phyloP scores from a whole-genome alignment of 257 asterid species.

The Eustoma russellianum region DNA sequence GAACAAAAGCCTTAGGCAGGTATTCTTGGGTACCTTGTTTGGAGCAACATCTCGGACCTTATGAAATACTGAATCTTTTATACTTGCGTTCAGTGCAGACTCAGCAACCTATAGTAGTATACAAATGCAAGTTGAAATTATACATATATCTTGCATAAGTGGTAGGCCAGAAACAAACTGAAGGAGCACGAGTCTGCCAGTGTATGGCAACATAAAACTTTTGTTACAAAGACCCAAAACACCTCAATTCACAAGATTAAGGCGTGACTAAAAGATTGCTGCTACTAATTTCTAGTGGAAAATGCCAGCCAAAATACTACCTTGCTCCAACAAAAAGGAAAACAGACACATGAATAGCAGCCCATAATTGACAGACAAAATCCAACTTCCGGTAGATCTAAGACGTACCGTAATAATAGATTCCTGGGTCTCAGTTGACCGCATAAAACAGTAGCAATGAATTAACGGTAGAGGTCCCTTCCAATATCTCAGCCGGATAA shows the following conservation, averaged over 20 bases:
- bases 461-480: conserved; percentile 79
- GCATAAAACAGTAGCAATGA: conserved; percentile 92
- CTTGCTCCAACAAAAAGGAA: background rate
- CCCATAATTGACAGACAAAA: background rate
- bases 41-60: conserved; percentile 92
- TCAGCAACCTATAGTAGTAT: conserved; percentile 51
- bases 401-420: conserved; percentile 47
- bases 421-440: conserved; percentile 60
- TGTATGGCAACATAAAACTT: too few species aligned
- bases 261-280: too few species aligned
- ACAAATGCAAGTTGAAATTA: background rate
- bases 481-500: conserved; percentile 54
- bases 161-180: too few species aligned
- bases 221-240: too few species aligned
- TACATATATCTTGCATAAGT: too few species aligned
- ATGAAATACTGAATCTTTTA: conserved; percentile 50
- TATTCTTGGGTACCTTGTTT: conserved; percentile 53
- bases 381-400: background rate
- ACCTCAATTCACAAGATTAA: too few species aligned
- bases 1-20: background rate
- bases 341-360: background rate
- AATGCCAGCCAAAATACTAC: too few species aligned
- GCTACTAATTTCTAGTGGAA: too few species aligned
- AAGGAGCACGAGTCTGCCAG: too few species aligned
- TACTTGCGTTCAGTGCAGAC: conserved; percentile 52